These are phyloP conservation scores for Didymella arachidicola DNA, from an alignment of 2,329 filamentous ascomycete species.

Conservation along the genomic window DNA sequence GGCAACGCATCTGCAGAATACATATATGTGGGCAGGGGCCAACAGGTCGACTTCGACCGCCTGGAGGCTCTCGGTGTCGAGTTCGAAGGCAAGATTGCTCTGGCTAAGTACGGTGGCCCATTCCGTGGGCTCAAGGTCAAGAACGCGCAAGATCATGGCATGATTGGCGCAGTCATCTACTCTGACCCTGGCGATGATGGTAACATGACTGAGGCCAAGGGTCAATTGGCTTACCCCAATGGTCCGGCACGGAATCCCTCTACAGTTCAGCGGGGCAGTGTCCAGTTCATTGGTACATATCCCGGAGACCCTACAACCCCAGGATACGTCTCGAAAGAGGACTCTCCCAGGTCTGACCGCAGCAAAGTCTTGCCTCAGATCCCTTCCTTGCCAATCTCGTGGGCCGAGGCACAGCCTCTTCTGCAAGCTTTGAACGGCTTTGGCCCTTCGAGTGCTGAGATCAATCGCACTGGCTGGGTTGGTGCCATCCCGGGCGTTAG, in stretches of 20 bases:
- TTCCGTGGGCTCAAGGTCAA: conserved; percentile 59
- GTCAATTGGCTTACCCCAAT: conserved; percentile 53
- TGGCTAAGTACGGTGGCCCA: conserved; percentile 56
- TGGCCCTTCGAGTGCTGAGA: conserved; percentile 64
- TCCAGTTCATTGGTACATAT: conserved; percentile 69
- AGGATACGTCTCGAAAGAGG: conserved; percentile 83
- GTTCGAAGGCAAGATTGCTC: conserved; percentile 58
- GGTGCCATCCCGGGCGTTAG: conserved; percentile 47
- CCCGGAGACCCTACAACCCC: conserved; percentile 52
- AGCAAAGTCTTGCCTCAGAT: conserved; percentile 74
- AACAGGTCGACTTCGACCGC: conserved; percentile 57
- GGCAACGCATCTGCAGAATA: conserved; percentile 58
- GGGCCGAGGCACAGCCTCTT: conserved; percentile 79
- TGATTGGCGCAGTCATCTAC: conserved; percentile 57
- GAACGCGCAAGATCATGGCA: conserved; percentile 56
- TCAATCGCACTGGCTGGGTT: conserved; percentile 52
- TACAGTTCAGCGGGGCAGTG: conserved; percentile 56
- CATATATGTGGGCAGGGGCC: conserved; percentile 55
- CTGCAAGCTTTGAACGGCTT: conserved; percentile 83
- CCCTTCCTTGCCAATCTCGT: conserved; percentile 87
- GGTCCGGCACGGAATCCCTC: conserved; percentile 57
- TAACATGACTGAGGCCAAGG: conserved; percentile 57
- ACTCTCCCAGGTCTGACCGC: conserved; percentile 73
- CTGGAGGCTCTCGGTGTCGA: conserved; percentile 52
- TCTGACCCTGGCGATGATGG: conserved; percentile 58